Conservation (phyloP, 495 filamentous ascomycete genomes). For the Oidiodendron maius region DNA sequence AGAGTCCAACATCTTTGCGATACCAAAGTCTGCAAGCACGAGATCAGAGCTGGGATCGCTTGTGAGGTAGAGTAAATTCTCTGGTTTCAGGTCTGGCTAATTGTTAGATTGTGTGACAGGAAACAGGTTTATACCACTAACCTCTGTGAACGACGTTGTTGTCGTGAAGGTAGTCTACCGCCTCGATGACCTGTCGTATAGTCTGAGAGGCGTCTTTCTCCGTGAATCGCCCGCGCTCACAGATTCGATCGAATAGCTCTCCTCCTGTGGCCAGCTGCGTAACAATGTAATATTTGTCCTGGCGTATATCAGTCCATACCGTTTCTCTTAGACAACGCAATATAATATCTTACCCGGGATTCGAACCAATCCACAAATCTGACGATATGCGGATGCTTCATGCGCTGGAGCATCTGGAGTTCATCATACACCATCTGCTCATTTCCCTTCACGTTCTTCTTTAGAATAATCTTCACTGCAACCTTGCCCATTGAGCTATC, state of each 20-base stretch:
- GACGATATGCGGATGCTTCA: constrained; percentile 95
- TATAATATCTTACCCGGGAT: constrained; percentile 57
- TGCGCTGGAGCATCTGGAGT: constrained; percentile 79
- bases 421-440: constrained; percentile 99
- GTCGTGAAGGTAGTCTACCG: constrained; percentile 89
- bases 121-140: constrained; percentile 23
- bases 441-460: constrained; percentile 98
- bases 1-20: constrained; percentile 94
- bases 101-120: neutral
- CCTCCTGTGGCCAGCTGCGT: constrained; percentile 94
- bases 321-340: neutral
- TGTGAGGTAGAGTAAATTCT: constrained; percentile 94
- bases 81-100: constrained; percentile 84
- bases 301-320: neutral
- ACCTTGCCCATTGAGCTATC: constrained; percentile 79
- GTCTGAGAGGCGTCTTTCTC: constrained; percentile 98
- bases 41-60: constrained; percentile 69
- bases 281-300: constrained; percentile 99
- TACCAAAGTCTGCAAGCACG: constrained; percentile 96
- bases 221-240: constrained; percentile 96
- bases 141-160: constrained; percentile 97
- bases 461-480: constrained; percentile 97
- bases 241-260: constrained; percentile 97
- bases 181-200: constrained; percentile 89
- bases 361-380: constrained; percentile 99